Percentiles rank a stretch among this genome's conserved stretches.
Conservation (phyloP, 1,284 basidiomycete species). For the Cryptococcus sp. region DNA sequence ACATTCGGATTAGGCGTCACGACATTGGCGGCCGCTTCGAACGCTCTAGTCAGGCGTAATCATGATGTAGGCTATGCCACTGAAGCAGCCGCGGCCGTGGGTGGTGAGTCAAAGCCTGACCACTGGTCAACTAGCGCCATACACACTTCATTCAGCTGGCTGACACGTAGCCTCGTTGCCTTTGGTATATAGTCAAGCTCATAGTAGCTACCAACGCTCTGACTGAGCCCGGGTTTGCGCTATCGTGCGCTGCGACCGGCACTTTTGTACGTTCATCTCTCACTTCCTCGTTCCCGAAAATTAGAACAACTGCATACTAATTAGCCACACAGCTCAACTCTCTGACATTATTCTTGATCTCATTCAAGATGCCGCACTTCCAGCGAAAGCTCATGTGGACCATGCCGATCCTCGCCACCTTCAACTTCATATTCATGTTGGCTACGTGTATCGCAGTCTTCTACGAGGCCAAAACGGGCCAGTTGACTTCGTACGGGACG, state of each 20-base stretch:
- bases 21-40: constrained; percentile 8
- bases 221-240: constrained; percentile 14
- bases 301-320: neutral
- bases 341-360: constrained; percentile 8
- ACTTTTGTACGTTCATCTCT: constrained; percentile 10
- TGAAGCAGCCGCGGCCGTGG: neutral
- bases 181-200: constrained; percentile 5
- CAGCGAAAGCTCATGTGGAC: constrained; percentile 13
- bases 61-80: constrained; percentile 10
- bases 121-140: too few species aligned
- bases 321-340: constrained; percentile 13
- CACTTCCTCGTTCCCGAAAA: neutral
- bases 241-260: constrained; percentile 11
- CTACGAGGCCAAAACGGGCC: constrained; percentile 11
- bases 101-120: constrained; percentile 5
- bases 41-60: constrained; percentile 14
- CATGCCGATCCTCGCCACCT: constrained; percentile 7
- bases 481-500: constrained; percentile 4
- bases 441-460: constrained; percentile 11
- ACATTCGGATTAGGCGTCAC: constrained; percentile 6
- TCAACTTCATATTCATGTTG: constrained; percentile 11
- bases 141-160: neutral
- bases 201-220: constrained; percentile 17
- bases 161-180: neutral
- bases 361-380: constrained; percentile 11